phyloP scores from a whole-genome alignment of 805 yeast species.

The Yarrowia bubula region DNA sequence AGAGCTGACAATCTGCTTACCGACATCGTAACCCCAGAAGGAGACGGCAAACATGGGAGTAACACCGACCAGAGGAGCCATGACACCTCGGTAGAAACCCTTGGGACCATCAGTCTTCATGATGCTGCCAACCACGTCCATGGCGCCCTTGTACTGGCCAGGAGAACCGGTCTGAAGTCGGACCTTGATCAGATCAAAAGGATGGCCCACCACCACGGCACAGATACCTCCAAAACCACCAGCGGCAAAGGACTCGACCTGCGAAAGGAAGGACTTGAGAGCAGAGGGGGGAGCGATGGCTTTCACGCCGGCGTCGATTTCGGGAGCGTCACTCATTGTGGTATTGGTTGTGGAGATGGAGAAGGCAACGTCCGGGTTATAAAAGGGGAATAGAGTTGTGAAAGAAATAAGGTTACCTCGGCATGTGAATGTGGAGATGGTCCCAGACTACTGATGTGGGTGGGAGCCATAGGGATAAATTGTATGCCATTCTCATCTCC shows the following conservation, averaged over 20 bases:
- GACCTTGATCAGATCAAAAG: constrained; percentile 90
- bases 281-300: constrained; percentile 26
- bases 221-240: constrained; percentile 98
- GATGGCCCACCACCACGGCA: constrained; percentile 95
- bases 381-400: background rate
- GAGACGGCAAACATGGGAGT: constrained; percentile 98
- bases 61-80: constrained; percentile 93
- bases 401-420: background rate
- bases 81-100: constrained; percentile 90
- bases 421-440: constrained; percentile 19
- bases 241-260: constrained; percentile 79
- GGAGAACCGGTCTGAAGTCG: constrained; percentile 73
- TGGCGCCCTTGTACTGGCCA: constrained; percentile 60
- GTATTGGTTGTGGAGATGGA: background rate
- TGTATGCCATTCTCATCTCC: background rate
- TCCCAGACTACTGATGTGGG: too few species aligned
- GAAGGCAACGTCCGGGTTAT: constrained; percentile 16
- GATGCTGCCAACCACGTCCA: constrained; percentile 67
- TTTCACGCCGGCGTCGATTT: constrained; percentile 20
- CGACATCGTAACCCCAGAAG: constrained; percentile 97
- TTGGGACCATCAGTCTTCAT: constrained; percentile 67
- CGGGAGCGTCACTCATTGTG: constrained; percentile 27
- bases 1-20: constrained; percentile 67
- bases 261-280: constrained; percentile 37
- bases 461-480: background rate